A percentile compares a stretch with the other conserved stretches of the same genome.
Evolutionary conservation across 768 basidiomycete species (phyloP).

Genomic region (Tubosaeta sp.): DNA sequence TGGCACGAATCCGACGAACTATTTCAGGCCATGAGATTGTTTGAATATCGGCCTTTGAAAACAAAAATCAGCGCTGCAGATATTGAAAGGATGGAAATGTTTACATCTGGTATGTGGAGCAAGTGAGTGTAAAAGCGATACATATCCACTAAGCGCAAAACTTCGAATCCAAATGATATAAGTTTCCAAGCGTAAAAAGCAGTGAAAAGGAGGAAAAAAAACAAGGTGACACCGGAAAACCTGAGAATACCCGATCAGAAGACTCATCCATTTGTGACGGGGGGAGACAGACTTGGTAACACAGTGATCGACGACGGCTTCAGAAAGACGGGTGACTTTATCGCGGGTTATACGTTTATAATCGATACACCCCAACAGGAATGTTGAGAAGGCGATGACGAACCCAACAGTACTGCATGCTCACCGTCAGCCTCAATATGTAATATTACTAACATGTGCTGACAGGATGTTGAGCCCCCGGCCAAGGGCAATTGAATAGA

Average conservation of each 20-base stretch:
- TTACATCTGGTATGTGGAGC: conserved; percentile 90
- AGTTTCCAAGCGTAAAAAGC: conserved; percentile 90
- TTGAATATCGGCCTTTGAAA: conserved; percentile 88
- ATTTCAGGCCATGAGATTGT: conserved; percentile 97
- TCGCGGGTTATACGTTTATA: conserved; percentile 75
- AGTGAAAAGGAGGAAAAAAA: conserved; percentile 84
- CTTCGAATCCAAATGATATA: conserved; percentile 66
- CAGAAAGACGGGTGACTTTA: conserved; percentile 62
- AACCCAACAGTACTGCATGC: conserved; percentile 86
- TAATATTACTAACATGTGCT: conserved; percentile 35
- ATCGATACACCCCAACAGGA: conserved; percentile 92
- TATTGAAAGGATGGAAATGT: conserved; percentile 14
- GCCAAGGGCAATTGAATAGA: conserved; percentile 90
- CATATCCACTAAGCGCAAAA: conserved; percentile 85
- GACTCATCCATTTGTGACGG: neutral
- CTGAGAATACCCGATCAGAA: conserved; percentile 36
- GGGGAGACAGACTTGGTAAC: conserved; percentile 63
- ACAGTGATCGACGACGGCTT: conserved; percentile 80
- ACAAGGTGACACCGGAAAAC: conserved; percentile 76
- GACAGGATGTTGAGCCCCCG: conserved; percentile 93
- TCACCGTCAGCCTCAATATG: conserved; percentile 21
- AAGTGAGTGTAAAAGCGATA: conserved; percentile 95
- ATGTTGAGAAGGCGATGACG: conserved; percentile 97
- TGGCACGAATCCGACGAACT: conserved; percentile 82
- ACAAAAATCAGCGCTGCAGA: conserved; percentile 11